Conservation (phyloP, 306 rosid genomes). For the Luffa acutangula region DNA sequence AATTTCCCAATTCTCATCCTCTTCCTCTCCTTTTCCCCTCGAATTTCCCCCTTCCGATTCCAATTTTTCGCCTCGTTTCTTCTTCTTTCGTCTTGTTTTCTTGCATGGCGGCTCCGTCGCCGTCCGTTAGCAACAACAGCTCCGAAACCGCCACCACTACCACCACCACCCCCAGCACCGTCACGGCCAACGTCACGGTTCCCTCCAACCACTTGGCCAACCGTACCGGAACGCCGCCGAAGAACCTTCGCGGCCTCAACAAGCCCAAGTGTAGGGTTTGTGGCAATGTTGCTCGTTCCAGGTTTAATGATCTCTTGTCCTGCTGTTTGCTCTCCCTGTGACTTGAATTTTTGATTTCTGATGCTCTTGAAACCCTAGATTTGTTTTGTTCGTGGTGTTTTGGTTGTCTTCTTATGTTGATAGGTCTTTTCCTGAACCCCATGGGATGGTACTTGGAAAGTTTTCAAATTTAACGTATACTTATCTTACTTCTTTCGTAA, state of each 20-base stretch:
- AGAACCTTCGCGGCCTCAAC: conserved; percentile 58
- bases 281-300: conserved; percentile 98
- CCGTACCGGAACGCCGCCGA: conserved; percentile 43
- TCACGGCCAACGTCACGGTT: conserved; percentile 2
- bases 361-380: conserved; percentile 6
- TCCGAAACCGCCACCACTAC: conserved; percentile 5
- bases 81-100: background rate
- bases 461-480: background rate
- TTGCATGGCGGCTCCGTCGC: conserved; percentile 35
- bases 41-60: background rate
- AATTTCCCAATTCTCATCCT: background rate
- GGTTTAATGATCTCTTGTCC: conserved; percentile 24
- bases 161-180: conserved; percentile 10
- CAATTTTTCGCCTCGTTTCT: background rate
- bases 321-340: background rate
- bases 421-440: background rate
- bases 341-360: background rate
- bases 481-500: background rate
- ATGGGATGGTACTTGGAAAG: background rate
- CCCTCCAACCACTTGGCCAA: conserved; percentile 16
- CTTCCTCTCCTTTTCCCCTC: background rate
- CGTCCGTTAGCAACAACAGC: conserved; percentile 20
- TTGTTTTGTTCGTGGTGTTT: background rate
- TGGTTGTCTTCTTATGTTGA: background rate
- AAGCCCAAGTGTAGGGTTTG: conserved; percentile 72